phyloP scores from a whole-genome alignment of 148 eudicot genomes.

The Gaultheria prostrata region DNA sequence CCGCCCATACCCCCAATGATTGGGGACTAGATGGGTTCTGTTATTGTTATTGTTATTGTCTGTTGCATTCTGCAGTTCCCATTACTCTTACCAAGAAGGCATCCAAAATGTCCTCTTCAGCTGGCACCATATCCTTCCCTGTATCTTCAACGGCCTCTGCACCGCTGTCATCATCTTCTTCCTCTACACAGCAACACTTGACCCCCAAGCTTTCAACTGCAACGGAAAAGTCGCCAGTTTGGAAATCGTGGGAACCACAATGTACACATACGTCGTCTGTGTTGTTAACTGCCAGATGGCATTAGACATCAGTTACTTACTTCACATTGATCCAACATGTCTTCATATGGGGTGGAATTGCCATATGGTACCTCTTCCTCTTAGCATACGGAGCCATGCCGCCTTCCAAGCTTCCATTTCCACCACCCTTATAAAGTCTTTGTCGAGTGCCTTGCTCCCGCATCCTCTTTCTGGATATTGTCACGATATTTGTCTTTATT shows the following conservation, averaged over 20 bases:
- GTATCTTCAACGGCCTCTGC: constrained; percentile 79
- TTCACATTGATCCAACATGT: constrained; percentile 79
- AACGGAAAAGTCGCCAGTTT: constrained; percentile 52
- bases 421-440: constrained; percentile 60
- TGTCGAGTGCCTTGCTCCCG: constrained; percentile 52
- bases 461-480: constrained; percentile 56
- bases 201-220: constrained; percentile 42
- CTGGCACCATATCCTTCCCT: constrained; percentile 73
- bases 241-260: constrained; percentile 62
- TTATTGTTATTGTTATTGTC: too few relatives aligned
- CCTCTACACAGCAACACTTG: constrained; percentile 53
- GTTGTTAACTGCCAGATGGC: constrained; percentile 88
- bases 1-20: too few relatives aligned
- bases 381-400: constrained; percentile 55
- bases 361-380: constrained; percentile 70
- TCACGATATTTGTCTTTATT: constrained; percentile 50
- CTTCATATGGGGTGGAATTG: constrained; percentile 86
- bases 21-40: too few relatives aligned
- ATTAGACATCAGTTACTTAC: constrained; percentile 60
- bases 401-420: constrained; percentile 39
- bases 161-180: constrained; percentile 64
- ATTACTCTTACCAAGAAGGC: constrained; percentile 92
- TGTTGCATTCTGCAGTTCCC: constrained; percentile 58
- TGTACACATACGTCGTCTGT: constrained; percentile 83
- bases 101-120: constrained; percentile 80